Evolutionary conservation across 2,329 filamentous ascomycete genomes (phyloP).

Genomic region (Alternaria sp.): DNA sequence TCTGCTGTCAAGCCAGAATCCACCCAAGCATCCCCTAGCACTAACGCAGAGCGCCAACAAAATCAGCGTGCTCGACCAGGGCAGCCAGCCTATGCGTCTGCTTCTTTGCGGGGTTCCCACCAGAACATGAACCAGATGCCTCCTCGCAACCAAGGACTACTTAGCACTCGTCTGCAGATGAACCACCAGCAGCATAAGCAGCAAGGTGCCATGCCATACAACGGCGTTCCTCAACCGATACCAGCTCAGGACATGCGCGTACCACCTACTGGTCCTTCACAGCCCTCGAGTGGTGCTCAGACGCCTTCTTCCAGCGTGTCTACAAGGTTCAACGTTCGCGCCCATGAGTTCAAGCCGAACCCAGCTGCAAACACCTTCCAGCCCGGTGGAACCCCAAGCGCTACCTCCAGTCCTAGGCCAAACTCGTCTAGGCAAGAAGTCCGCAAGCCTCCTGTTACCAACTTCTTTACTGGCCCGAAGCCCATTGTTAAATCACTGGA

Average conservation of each 20-base stretch:
- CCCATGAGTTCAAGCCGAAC: conserved; percentile 83
- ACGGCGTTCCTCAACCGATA: conserved; percentile 62
- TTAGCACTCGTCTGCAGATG: conserved; percentile 59
- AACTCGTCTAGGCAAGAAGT: conserved; percentile 44
- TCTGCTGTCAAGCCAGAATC: conserved; percentile 47
- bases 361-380: conserved; percentile 82
- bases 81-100: conserved; percentile 51
- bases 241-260: conserved; percentile 70
- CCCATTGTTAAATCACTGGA: conserved; percentile 61
- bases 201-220: conserved; percentile 48
- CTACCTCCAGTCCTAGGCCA: conserved; percentile 74
- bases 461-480: conserved; percentile 74
- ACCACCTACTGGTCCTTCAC: conserved; percentile 74
- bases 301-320: conserved; percentile 61
- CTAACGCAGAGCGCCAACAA: conserved; percentile 54
- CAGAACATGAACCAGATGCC: conserved; percentile 50
- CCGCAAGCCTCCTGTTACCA: conserved; percentile 45
- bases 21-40: conserved; percentile 36
- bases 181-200: conserved; percentile 61
- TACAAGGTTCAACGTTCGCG: conserved; percentile 66
- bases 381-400: conserved; percentile 67
- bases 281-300: conserved; percentile 56
- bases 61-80: conserved; percentile 53
- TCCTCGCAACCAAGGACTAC: conserved; percentile 52
- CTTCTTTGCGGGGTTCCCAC: conserved; percentile 51